Evolutionary conservation across 805 yeast genomes (phyloP).

Genomic region (Candida insectorum): DNA sequence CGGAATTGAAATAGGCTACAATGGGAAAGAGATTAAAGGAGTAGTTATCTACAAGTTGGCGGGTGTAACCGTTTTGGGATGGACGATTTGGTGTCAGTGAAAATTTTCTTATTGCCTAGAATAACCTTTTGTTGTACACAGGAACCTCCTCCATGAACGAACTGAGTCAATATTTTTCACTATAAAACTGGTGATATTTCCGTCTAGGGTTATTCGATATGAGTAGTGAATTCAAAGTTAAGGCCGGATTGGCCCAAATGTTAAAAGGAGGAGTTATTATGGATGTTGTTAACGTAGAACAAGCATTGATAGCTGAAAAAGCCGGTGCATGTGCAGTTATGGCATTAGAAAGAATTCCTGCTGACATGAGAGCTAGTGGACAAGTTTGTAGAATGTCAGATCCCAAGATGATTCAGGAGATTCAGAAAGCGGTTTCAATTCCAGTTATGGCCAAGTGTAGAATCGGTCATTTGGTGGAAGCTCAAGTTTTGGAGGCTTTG

Average conservation of each 20-base stretch:
- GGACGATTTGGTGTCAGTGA: too few species aligned
- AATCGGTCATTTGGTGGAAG: slow-evolving; percentile 81
- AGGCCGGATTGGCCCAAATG: slow-evolving; percentile 84
- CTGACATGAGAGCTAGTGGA: slow-evolving; percentile 79
- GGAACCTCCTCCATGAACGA: too few species aligned
- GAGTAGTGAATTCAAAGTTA: slow-evolving; percentile 53
- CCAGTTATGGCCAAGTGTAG: slow-evolving; percentile 87
- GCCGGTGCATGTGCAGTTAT: slow-evolving; percentile 90
- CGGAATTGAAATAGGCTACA: too few species aligned
- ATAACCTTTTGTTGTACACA: too few species aligned
- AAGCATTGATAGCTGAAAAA: slow-evolving; percentile 72
- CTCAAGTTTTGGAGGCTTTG: slow-evolving; percentile 68
- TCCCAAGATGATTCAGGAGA: slow-evolving; percentile 72
- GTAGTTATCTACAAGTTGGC: too few species aligned
- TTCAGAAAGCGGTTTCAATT: slow-evolving; percentile 66
- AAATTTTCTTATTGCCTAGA: too few species aligned
- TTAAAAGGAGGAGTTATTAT: slow-evolving; percentile 73
- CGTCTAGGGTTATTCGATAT: too few species aligned
- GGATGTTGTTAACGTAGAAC: slow-evolving; percentile 78
- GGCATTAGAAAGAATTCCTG: slow-evolving; percentile 84
- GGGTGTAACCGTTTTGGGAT: too few species aligned
- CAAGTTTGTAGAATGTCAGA: slow-evolving; percentile 86
- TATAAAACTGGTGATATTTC: too few species aligned
- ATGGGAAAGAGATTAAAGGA: too few species aligned
- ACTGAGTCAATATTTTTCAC: too few species aligned